Evolutionary conservation across 768 basidiomycete species (phyloP).

Genomic region (Suillus sp.): DNA sequence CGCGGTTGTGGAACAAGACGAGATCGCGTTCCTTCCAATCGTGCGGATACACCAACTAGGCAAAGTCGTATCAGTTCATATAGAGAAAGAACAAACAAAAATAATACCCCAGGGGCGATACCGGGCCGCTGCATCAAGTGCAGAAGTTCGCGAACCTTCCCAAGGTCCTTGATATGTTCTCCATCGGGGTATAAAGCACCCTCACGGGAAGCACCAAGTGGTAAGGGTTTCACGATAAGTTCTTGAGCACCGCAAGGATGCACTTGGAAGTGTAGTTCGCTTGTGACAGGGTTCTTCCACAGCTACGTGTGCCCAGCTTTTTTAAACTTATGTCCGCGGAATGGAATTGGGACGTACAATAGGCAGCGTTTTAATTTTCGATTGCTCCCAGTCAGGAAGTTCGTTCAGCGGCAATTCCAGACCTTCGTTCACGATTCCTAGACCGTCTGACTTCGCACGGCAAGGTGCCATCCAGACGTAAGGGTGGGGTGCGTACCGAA

Average conservation of each 20-base stretch:
- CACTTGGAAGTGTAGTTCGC: slow-evolving; percentile 83
- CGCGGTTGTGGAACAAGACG: slow-evolving; percentile 74
- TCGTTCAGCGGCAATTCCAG: slow-evolving; percentile 66
- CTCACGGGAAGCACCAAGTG: slow-evolving; percentile 54
- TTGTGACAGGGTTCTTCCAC: slow-evolving; percentile 93
- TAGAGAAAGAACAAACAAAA: neutral
- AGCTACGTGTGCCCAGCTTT: slow-evolving; percentile 43
- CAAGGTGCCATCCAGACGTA: slow-evolving; percentile 91
- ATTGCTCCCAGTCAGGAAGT: slow-evolving; percentile 83
- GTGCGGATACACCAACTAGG: slow-evolving; percentile 81
- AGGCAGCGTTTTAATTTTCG: slow-evolving; percentile 71
- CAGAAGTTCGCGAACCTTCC: slow-evolving; percentile 68
- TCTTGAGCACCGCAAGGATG: slow-evolving; percentile 78
- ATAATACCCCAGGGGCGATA: slow-evolving; percentile 69
- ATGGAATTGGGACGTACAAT: slow-evolving; percentile 40
- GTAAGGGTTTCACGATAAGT: slow-evolving; percentile 74
- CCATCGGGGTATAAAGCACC: slow-evolving; percentile 85
- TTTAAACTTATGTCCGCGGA: neutral
- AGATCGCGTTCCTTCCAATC: slow-evolving; percentile 77
- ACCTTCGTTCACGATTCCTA: slow-evolving; percentile 81
- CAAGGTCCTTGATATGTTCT: slow-evolving; percentile 70
- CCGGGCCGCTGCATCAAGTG: slow-evolving; percentile 90
- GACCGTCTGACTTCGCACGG: slow-evolving; percentile 70
- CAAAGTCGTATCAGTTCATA: neutral
- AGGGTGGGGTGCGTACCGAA: slow-evolving; percentile 82